Conservation (phyloP, 805 yeast species). For the Ogataea neopini region DNA sequence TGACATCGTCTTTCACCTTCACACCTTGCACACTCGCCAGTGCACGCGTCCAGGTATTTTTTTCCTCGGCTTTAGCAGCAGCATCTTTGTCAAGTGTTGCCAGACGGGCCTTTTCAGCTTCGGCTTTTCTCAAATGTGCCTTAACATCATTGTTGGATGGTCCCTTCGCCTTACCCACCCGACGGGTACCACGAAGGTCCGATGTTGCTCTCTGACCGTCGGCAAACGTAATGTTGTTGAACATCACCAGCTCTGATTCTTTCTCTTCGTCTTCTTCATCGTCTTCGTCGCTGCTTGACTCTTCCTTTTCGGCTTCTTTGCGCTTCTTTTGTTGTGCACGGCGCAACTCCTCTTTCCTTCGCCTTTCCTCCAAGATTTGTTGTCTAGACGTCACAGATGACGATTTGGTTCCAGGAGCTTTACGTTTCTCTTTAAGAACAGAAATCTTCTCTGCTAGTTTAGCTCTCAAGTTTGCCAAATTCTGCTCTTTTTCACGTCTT, state of each 20-base stretch:
- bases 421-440: slow-evolving; percentile 72
- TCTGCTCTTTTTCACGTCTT: slow-evolving; percentile 49
- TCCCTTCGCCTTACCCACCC: slow-evolving; percentile 66
- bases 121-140: slow-evolving; percentile 77
- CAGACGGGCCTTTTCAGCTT: slow-evolving; percentile 68
- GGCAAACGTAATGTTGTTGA: slow-evolving; percentile 77
- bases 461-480: slow-evolving; percentile 69
- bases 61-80: slow-evolving; percentile 61
- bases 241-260: slow-evolving; percentile 52
- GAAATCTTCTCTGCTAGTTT: slow-evolving; percentile 75
- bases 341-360: slow-evolving; percentile 43
- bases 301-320: slow-evolving; percentile 41
- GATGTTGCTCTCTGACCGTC: slow-evolving; percentile 82
- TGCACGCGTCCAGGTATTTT: slow-evolving; percentile 82
- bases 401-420: slow-evolving; percentile 84
- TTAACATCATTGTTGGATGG: slow-evolving; percentile 83
- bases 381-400: slow-evolving; percentile 90
- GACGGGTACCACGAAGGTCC: slow-evolving; percentile 62
- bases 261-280: slow-evolving; percentile 37
- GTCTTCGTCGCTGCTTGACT: slow-evolving; percentile 42
- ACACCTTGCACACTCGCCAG: slow-evolving; percentile 86
- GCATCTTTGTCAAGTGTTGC: slow-evolving; percentile 59
- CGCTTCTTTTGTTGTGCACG: slow-evolving; percentile 34
- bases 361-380: slow-evolving; percentile 68
- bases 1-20: slow-evolving; percentile 88